A percentile compares a stretch with the other conserved stretches of the same genome.
phyloP scores from a whole-genome alignment of 495 filamentous ascomycete species.

The Penicillium cosmopolitanum region DNA sequence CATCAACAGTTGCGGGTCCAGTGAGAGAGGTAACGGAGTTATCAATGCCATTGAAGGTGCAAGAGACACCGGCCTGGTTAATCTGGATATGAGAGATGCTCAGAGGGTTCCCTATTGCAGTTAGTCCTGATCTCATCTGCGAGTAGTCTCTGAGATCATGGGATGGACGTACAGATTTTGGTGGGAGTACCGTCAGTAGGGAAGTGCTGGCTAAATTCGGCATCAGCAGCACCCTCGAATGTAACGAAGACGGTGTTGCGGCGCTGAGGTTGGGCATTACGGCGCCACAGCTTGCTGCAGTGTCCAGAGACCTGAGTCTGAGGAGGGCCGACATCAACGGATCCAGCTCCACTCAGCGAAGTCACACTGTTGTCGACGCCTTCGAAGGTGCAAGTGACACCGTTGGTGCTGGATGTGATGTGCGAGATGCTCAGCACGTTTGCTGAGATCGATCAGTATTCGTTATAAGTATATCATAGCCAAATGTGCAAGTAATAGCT shows the following conservation, averaged over 20 bases:
- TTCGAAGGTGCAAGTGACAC: constrained; percentile 23
- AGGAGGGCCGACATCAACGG: constrained; percentile 37
- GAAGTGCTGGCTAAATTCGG: constrained; percentile 20
- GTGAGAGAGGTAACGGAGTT: constrained; percentile 17
- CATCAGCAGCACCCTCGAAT: constrained; percentile 26
- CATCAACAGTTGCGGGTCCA: constrained; percentile 19
- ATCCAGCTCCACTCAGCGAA: constrained; percentile 21
- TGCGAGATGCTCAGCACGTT: constrained; percentile 31
- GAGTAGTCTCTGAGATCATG: background rate
- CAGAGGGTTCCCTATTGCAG: constrained; percentile 13
- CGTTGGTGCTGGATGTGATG: constrained; percentile 24
- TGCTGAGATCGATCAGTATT: constrained; percentile 16
- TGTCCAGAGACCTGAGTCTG: constrained; percentile 42
- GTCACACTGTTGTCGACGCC: constrained; percentile 33
- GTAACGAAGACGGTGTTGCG: constrained; percentile 9
- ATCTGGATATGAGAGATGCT: constrained; percentile 25
- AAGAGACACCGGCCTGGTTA: constrained; percentile 6
- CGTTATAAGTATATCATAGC: background rate
- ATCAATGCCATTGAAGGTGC: constrained; percentile 20
- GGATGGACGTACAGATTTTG: constrained; percentile 18
- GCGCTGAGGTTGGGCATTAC: background rate
- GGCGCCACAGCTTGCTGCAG: constrained; percentile 20
- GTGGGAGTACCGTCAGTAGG: constrained; percentile 9
- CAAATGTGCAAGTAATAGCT: background rate
- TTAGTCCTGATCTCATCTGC: constrained; percentile 5